Percentiles rank a stretch among this genome's conserved stretches.
Evolutionary conservation across 495 filamentous ascomycete genomes (phyloP).

Genomic region (Hypoxylon crocopeplum): DNA sequence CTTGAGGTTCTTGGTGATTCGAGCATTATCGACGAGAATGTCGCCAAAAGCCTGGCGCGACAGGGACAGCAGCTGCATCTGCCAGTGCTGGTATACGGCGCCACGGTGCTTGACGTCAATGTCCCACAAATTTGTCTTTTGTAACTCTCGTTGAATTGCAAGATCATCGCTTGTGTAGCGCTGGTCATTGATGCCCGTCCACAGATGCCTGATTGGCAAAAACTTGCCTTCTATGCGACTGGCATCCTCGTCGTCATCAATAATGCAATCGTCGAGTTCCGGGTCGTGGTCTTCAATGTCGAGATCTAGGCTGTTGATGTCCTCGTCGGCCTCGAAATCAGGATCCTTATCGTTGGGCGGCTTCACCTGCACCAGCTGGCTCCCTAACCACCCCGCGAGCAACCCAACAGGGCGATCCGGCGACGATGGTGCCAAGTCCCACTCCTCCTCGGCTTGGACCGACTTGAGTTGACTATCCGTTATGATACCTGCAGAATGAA

Average conservation of each 20-base stretch:
- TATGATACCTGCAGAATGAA: slow-evolving; percentile 64
- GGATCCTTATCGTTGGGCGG: slow-evolving; percentile 38
- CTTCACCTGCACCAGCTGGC: slow-evolving; percentile 43
- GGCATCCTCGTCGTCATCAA: slow-evolving; percentile 49
- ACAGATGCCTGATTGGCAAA: slow-evolving; percentile 43
- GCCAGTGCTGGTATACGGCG: slow-evolving; percentile 50
- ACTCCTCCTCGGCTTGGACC: slow-evolving; percentile 60
- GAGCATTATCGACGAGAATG: slow-evolving; percentile 36
- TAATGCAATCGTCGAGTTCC: slow-evolving; percentile 46
- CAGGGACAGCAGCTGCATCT: slow-evolving; percentile 40
- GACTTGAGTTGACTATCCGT: slow-evolving; percentile 65
- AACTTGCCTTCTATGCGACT: slow-evolving; percentile 43
- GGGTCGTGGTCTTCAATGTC: slow-evolving; percentile 42
- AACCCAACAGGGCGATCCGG: slow-evolving; percentile 49
- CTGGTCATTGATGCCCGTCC: slow-evolving; percentile 43
- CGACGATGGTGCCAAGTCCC: slow-evolving; percentile 49
- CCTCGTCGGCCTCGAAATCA: slow-evolving; percentile 45
- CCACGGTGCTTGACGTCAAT: slow-evolving; percentile 44
- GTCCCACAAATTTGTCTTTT: slow-evolving; percentile 42
- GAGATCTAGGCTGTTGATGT: slow-evolving; percentile 27
- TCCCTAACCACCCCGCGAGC: slow-evolving; percentile 69
- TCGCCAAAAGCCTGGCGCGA: slow-evolving; percentile 32
- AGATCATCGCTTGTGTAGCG: slow-evolving; percentile 20
- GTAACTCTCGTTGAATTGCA: slow-evolving; percentile 28
- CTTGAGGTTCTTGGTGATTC: slow-evolving; percentile 45